These are phyloP conservation scores for Chaetomium globosum DNA, from an alignment of 2,329 filamentous ascomycete genomes.

Conservation along the genomic window DNA sequence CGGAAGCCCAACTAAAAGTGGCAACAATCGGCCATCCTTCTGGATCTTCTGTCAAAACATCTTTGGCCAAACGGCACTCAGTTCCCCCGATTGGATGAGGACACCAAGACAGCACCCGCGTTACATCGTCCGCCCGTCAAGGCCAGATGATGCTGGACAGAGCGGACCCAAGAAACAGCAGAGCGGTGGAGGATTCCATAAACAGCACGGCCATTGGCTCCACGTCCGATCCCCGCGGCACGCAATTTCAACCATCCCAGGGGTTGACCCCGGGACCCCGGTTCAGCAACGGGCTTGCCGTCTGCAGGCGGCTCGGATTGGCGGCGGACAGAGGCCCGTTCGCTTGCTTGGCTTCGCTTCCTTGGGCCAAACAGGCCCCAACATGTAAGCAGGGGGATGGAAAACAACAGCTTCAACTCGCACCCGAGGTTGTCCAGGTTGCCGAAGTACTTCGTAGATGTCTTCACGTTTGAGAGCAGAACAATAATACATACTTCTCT, in stretches of 20 bases:
- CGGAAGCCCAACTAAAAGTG: not conserved
- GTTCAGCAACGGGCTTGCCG: not conserved
- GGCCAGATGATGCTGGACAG: not conserved
- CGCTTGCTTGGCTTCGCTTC: slow-evolving; percentile 1
- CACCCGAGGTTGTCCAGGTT: not conserved
- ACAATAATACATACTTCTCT: not conserved
- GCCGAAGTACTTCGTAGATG: not conserved
- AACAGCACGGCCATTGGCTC: not conserved
- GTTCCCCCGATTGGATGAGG: not conserved
- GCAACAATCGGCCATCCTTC: not conserved
- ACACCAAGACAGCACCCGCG: not conserved
- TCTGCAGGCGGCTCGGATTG: not conserved
- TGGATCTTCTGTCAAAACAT: not conserved
- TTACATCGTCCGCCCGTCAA: not conserved
- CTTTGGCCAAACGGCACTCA: not conserved
- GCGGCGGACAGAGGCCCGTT: not conserved
- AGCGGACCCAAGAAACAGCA: not conserved
- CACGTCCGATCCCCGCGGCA: not conserved
- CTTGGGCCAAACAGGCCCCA: not conserved
- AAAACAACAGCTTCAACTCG: not conserved
- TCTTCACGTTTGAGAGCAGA: not conserved
- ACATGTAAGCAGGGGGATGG: not conserved
- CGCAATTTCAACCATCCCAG: not conserved
- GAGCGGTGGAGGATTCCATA: not conserved
- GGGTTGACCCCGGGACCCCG: slow-evolving; percentile 3